Percentiles rank a stretch among this genome's conserved stretches.
phyloP scores from a whole-genome alignment of 2,329 filamentous ascomycete genomes.

The Pseudocercospora cruenta region DNA sequence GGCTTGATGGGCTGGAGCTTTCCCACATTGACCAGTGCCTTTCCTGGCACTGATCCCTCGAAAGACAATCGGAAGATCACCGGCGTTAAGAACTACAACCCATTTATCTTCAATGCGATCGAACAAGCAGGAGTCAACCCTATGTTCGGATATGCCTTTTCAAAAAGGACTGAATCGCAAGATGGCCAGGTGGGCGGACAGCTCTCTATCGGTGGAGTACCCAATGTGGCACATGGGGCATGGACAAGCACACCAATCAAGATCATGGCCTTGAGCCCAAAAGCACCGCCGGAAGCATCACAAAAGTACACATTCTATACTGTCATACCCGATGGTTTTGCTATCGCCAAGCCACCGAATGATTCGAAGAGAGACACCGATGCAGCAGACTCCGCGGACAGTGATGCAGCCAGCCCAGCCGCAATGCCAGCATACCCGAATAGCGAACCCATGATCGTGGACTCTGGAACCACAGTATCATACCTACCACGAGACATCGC shows the following conservation, averaged over 20 bases:
- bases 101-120: slow-evolving; percentile 54
- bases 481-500: background rate
- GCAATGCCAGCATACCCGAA: background rate
- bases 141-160: slow-evolving; percentile 44
- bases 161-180: slow-evolving; percentile 27
- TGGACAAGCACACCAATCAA: background rate
- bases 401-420: too few relatives aligned
- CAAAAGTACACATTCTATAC: background rate
- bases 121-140: slow-evolving; percentile 46
- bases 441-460: background rate
- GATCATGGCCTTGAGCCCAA: background rate
- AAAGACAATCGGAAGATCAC: slow-evolving; percentile 11
- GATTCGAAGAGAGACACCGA: background rate
- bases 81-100: slow-evolving; percentile 44
- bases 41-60: slow-evolving; percentile 32
- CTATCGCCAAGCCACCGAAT: background rate
- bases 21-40: slow-evolving; percentile 50
- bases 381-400: background rate
- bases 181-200: background rate
- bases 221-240: background rate
- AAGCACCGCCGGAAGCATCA: background rate
- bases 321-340: background rate
- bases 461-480: background rate
- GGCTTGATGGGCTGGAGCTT: slow-evolving; percentile 54
- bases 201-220: background rate